Evolutionary conservation across 352 stramenopile genomes (phyloP).

Genomic region (Pythium phragmitis): DNA sequence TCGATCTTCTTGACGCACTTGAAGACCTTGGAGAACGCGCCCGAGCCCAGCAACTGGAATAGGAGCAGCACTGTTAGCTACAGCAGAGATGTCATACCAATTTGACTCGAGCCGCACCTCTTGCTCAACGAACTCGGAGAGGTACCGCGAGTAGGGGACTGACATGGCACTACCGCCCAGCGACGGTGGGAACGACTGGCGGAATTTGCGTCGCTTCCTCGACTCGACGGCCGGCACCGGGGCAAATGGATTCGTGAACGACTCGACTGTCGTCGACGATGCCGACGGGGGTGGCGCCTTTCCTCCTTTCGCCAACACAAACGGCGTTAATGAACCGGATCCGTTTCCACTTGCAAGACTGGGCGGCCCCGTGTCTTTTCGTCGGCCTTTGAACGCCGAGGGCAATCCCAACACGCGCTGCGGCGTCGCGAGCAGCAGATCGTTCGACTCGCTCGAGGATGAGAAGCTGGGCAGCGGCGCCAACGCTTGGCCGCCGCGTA

Average conservation of each 20-base stretch:
- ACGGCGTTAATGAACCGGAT: background rate
- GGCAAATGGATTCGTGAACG: constrained; percentile 72
- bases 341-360: constrained; percentile 5
- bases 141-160: constrained; percentile 68
- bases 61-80: background rate
- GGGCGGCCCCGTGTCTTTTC: background rate
- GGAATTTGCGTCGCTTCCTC: constrained; percentile 61
- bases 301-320: constrained; percentile 5
- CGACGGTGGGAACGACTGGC: constrained; percentile 63
- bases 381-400: constrained; percentile 6
- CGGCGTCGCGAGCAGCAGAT: constrained; percentile 38
- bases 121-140: constrained; percentile 77
- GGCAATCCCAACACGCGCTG: constrained; percentile 26
- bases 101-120: constrained; percentile 32
- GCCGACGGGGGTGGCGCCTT: constrained; percentile 2
- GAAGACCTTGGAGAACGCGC: constrained; percentile 86
- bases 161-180: constrained; percentile 24
- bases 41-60: constrained; percentile 68
- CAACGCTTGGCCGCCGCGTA: background rate
- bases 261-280: constrained; percentile 33
- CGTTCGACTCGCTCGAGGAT: constrained; percentile 40
- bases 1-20: constrained; percentile 88
- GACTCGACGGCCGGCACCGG: constrained; percentile 49
- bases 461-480: constrained; percentile 45
- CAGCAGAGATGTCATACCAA: too few species aligned